Base-by-base conservation (phyloP, 1,284 basidiomycete species). In the Meripilus lineatus region DNA sequence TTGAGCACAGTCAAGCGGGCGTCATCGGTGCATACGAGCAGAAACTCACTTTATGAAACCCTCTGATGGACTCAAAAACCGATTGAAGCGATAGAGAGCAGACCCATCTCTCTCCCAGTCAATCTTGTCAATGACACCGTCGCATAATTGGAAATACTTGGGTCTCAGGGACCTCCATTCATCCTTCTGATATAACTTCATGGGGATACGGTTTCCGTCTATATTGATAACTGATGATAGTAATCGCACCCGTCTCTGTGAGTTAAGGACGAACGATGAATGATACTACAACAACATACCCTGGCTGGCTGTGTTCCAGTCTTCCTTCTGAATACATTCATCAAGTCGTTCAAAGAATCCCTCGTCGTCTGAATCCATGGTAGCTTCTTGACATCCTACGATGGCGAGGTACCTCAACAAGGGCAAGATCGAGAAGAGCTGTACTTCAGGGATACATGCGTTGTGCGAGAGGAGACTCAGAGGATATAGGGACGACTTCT, bases 11-110 rank as follows among this genome's bases (percentile, higher is more conserved):
- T 4, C 10, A 28, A 8, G 6, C 39, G n/a, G 7, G n/a, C n/a
- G n/a, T n/a, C n/a, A n/a, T n/a, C n/a, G 6, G 15, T 4, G n/a
- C 6, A 3, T 3, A 7, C 7, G 32, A 28, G 11, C 11, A 10
- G n/a, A 15, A 10, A 41, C 39, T 7, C 28, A 41, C 39, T 20
- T n/a, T 28, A 32, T 41, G 39, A n/a, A 41, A 41, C 4, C 39
- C 26, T 21, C 20, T 28, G 5, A 41, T 32, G 4, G 39, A 30
- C 11, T 32, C 8, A 41, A 11, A 18, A 41, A 41, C 11, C 28
- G 28, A 4, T 22, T 24, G 6, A 41, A 17, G 11, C 39, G 39
- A 26, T 21, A 41, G 10, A 30, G n/a, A 30, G 28, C 10, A 30
- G n/a, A 10, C n/a, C n/a, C n/a, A n/a, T n/a, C n/a, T n/a, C n/a